Evolutionary conservation across 2,329 filamentous ascomycete genomes (phyloP).

Genomic region (Geoglossum cookeanum): DNA sequence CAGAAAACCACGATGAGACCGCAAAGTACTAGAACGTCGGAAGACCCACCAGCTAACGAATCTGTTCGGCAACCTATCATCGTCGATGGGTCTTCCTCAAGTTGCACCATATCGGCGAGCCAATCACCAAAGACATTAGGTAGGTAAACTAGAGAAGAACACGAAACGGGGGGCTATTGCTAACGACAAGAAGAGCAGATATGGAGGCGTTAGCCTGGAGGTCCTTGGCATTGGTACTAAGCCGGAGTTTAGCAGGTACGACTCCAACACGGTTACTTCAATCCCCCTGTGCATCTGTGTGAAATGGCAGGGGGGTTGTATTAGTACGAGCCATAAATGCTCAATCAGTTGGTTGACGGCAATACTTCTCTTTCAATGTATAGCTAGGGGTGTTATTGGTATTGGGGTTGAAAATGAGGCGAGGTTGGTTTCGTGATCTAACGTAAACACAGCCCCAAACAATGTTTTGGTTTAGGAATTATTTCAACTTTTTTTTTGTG

Average conservation of each 20-base stretch:
- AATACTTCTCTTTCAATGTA: too few relatives aligned
- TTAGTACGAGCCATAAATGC: too few relatives aligned
- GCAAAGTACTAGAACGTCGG: not conserved
- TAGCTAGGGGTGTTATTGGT: too few relatives aligned
- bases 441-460: too few relatives aligned
- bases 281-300: not conserved
- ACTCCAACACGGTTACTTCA: not conserved
- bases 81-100: not conserved
- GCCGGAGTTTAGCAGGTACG: not conserved
- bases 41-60: not conserved
- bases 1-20: conserved; percentile 1
- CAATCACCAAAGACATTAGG: not conserved
- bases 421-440: too few relatives aligned
- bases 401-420: too few relatives aligned
- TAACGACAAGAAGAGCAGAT: not conserved
- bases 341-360: too few relatives aligned
- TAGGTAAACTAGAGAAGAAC: not conserved
- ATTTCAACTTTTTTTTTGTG: too few relatives aligned
- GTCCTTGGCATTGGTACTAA: not conserved
- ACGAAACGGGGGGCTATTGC: not conserved
- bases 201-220: not conserved
- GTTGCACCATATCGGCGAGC: not conserved
- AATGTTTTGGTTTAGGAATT: too few relatives aligned
- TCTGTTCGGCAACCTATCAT: not conserved
- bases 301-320: too few relatives aligned